Conservation (phyloP, 2,329 filamentous ascomycete genomes). For the Aspergillus hiratsukae region DNA sequence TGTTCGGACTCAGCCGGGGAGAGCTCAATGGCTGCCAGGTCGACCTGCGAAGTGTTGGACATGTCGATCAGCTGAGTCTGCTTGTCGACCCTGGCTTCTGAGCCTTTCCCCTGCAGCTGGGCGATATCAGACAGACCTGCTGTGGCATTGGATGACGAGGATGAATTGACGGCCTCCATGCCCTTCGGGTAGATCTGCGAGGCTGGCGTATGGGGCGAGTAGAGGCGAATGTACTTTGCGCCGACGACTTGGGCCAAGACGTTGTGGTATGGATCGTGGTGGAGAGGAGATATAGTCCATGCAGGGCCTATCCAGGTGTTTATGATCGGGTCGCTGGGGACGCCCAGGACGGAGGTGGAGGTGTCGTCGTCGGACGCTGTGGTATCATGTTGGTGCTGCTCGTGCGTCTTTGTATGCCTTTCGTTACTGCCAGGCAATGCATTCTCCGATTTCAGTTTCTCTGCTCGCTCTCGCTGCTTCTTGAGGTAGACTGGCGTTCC, state of each 20-base stretch:
- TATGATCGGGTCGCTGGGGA: slow-evolving; percentile 56
- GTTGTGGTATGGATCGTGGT: slow-evolving; percentile 93
- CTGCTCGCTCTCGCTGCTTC: slow-evolving; percentile 26
- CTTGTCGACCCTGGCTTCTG: slow-evolving; percentile 3
- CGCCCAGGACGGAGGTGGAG: slow-evolving; percentile 4
- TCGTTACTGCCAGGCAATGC: slow-evolving; percentile 19
- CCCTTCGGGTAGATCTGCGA: slow-evolving; percentile 39
- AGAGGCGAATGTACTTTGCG: slow-evolving; percentile 85
- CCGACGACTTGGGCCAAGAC: slow-evolving; percentile 86
- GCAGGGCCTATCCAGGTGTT: slow-evolving; percentile 93
- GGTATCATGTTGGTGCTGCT: neutral
- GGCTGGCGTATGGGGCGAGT: slow-evolving; percentile 60
- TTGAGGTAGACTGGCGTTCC: slow-evolving; percentile 44
- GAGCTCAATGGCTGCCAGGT: slow-evolving; percentile 66
- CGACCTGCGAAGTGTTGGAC: slow-evolving; percentile 80
- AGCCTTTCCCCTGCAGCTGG: slow-evolving; percentile 1
- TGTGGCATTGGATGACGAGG: neutral
- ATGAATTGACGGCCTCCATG: slow-evolving; percentile 30
- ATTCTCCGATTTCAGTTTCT: slow-evolving; percentile 30
- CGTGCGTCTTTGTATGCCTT: neutral
- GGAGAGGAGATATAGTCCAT: slow-evolving; percentile 83
- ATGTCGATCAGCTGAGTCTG: slow-evolving; percentile 61
- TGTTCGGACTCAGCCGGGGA: slow-evolving; percentile 39
- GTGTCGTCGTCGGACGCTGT: slow-evolving; percentile 7
- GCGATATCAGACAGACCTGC: neutral